phyloP scores from a whole-genome alignment of 2,329 filamentous ascomycete genomes.

The Achaetomium macrosporum region DNA sequence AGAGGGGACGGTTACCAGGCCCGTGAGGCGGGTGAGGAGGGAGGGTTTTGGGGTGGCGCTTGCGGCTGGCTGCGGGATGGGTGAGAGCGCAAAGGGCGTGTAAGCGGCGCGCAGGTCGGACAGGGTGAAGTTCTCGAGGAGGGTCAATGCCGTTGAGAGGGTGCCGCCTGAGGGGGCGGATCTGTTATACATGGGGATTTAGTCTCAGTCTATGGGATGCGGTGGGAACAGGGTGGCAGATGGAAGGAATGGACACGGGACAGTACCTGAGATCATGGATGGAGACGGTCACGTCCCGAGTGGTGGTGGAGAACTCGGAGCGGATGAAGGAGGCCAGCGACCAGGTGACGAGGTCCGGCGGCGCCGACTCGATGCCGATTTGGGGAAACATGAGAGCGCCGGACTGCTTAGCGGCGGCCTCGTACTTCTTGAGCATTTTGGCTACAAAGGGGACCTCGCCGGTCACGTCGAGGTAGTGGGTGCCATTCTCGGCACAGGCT shows the following conservation, averaged over 20 bases:
- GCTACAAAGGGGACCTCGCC: slow-evolving; percentile 54
- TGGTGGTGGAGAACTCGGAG: slow-evolving; percentile 41
- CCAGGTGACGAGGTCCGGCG: slow-evolving; percentile 54
- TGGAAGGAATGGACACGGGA: not conserved
- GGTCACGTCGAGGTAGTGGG: slow-evolving; percentile 59
- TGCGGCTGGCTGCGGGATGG: slow-evolving; percentile 39
- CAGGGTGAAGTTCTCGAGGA: slow-evolving; percentile 49
- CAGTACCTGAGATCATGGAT: slow-evolving; percentile 38
- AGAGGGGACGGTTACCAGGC: slow-evolving; percentile 42
- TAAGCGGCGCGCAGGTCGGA: slow-evolving; percentile 41
- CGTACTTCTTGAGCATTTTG: slow-evolving; percentile 57
- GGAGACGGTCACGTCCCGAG: slow-evolving; percentile 49
- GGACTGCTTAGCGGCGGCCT: slow-evolving; percentile 43
- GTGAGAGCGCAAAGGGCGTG: slow-evolving; percentile 52
- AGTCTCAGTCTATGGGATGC: not conserved
- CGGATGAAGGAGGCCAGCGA: slow-evolving; percentile 46
- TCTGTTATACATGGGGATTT: slow-evolving; percentile 27
- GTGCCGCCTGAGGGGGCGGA: slow-evolving; percentile 58
- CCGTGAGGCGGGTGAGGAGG: slow-evolving; percentile 43
- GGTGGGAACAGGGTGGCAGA: not conserved
- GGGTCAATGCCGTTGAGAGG: slow-evolving; percentile 57
- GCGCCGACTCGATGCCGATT: slow-evolving; percentile 56
- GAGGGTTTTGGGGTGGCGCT: slow-evolving; percentile 26
- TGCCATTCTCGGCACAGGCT: slow-evolving; percentile 56
- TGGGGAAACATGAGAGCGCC: slow-evolving; percentile 58